Evolutionary conservation across 106 monocot genomes (phyloP).

Genomic region (Xerophyta viscosa): DNA sequence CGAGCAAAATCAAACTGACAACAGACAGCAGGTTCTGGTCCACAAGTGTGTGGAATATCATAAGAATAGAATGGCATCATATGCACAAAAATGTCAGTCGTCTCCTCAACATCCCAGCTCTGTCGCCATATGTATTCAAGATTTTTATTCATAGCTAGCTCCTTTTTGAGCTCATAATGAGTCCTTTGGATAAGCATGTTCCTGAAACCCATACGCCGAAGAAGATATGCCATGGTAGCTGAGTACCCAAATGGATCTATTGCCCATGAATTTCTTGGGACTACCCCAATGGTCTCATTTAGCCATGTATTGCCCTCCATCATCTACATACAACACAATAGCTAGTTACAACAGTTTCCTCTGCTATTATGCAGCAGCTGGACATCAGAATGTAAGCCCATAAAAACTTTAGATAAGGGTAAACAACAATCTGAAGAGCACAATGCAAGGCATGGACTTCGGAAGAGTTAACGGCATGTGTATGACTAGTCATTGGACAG

Average conservation of each 20-base stretch:
- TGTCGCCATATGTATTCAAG: conserved; percentile 96
- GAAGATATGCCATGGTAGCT: conserved; percentile 87
- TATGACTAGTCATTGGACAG: too few species aligned
- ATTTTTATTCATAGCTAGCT: conserved; percentile 66
- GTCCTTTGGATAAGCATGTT: conserved; percentile 99
- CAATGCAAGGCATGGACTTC: too few species aligned
- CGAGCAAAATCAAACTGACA: conserved; percentile 99
- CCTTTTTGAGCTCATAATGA: conserved; percentile 96
- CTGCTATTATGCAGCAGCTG: too few species aligned
- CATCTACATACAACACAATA: conserved; percentile 35
- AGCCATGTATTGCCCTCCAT: conserved; percentile 95
- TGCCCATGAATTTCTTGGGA: conserved; percentile 91
- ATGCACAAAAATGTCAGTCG: conserved; percentile 98
- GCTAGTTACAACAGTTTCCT: too few species aligned
- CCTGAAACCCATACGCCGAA: conserved; percentile 86
- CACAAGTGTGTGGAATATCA: conserved; percentile 98
- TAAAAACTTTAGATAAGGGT: too few species aligned
- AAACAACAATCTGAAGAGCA: too few species aligned
- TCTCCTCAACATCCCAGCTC: conserved; percentile 80
- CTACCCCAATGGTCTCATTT: conserved; percentile 81
- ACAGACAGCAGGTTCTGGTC: conserved; percentile 92
- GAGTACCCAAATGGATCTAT: conserved; percentile 99
- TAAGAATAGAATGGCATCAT: conserved; percentile 99
- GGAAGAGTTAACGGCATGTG: too few species aligned
- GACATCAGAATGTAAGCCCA: too few species aligned